Percentiles rank a stretch among this genome's conserved stretches.
Evolutionary conservation across 2,329 filamentous ascomycete genomes (phyloP).

Genomic region (Colletotrichum viniferum): DNA sequence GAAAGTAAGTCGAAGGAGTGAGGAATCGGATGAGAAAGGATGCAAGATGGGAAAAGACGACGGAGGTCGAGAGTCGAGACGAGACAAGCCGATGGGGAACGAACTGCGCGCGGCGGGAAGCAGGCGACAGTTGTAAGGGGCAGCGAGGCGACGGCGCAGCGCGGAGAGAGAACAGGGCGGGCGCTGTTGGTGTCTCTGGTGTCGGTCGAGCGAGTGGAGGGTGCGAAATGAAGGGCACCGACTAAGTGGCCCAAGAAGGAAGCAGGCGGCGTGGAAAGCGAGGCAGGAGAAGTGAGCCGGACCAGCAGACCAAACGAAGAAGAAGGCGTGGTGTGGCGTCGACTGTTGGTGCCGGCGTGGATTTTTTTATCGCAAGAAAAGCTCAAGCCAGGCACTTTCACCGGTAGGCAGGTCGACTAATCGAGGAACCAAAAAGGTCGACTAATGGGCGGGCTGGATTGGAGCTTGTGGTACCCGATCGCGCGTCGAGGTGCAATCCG

Average conservation of each 20-base stretch:
- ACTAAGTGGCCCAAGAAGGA: slow-evolving; percentile 15
- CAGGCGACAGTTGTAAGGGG: slow-evolving; percentile 13
- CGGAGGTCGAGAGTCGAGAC: background rate
- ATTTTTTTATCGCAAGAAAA: background rate
- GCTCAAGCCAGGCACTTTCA: background rate
- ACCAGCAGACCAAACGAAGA: background rate
- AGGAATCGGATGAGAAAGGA: slow-evolving; percentile 11
- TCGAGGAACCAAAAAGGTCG: background rate
- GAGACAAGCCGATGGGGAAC: background rate
- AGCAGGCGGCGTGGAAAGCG: slow-evolving; percentile 14
- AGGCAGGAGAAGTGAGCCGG: slow-evolving; percentile 1
- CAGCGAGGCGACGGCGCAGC: background rate
- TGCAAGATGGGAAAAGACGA: background rate
- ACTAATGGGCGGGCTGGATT: background rate
- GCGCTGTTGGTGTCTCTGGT: background rate
- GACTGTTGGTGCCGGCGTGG: background rate
- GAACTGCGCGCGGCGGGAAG: background rate
- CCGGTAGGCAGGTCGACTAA: background rate
- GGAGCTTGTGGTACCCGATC: slow-evolving; percentile 6
- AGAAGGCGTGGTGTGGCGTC: slow-evolving; percentile 12
- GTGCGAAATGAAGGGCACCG: slow-evolving; percentile 18
- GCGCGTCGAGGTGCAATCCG: slow-evolving; percentile 8
- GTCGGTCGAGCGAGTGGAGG: background rate
- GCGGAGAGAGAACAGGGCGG: background rate
- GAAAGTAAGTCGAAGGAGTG: background rate